phyloP scores from a whole-genome alignment of 2,329 filamentous ascomycete species.

The Dryadomyces quercus-mongolicae region DNA sequence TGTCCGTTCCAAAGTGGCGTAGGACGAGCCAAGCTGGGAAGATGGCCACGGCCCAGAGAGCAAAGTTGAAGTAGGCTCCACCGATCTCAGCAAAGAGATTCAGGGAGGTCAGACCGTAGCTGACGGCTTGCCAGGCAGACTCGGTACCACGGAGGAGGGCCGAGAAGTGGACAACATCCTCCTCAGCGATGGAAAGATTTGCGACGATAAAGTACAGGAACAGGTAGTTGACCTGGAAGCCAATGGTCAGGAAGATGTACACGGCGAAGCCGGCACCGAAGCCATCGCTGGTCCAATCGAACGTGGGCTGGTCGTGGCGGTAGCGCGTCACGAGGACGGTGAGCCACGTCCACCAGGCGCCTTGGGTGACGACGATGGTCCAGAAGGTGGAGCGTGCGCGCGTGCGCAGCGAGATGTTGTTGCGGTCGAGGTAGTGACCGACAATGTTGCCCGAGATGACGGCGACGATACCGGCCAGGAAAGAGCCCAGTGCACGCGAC shows the following conservation, averaged over 20 bases:
- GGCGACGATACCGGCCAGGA: conserved; percentile 56
- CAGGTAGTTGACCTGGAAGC: conserved; percentile 64
- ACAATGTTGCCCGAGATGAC: conserved; percentile 54
- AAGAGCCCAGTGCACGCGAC: conserved; percentile 56
- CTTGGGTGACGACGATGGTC: conserved; percentile 43
- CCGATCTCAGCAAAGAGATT: conserved; percentile 52
- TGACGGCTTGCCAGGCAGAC: conserved; percentile 61
- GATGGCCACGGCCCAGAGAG: conserved; percentile 51
- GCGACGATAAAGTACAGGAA: conserved; percentile 63
- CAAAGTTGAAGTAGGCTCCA: conserved; percentile 59
- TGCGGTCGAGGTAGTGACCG: conserved; percentile 50
- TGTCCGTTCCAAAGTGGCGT: conserved; percentile 33
- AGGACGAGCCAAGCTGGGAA: conserved; percentile 56
- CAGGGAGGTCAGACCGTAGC: conserved; percentile 54
- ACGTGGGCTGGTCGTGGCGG: conserved; percentile 40
- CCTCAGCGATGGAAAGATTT: conserved; percentile 47
- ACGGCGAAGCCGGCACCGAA: conserved; percentile 57
- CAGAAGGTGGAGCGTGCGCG: conserved; percentile 44
- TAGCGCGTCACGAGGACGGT: conserved; percentile 54
- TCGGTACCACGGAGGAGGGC: conserved; percentile 58
- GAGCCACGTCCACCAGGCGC: conserved; percentile 62
- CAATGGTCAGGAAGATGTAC: conserved; percentile 53
- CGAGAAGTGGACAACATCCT: conserved; percentile 55
- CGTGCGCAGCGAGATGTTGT: conserved; percentile 36
- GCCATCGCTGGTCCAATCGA: conserved; percentile 51